These are phyloP conservation scores for Aspergillus pseudoviridinutans DNA, from an alignment of 2,329 filamentous ascomycete species.

Conservation along the genomic window DNA sequence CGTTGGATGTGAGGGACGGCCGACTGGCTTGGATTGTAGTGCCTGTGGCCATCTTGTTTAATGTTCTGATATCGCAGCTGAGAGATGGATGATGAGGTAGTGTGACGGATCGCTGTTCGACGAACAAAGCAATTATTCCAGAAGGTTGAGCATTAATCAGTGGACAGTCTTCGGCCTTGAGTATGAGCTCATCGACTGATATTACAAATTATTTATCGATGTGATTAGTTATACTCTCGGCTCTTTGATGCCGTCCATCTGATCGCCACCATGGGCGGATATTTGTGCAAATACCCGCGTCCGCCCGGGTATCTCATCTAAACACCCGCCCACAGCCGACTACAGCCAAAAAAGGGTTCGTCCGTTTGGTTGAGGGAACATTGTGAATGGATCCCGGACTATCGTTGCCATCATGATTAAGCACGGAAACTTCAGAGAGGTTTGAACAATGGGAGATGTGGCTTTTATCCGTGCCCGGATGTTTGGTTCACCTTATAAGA, in stretches of 20 bases:
- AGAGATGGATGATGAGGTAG: neutral
- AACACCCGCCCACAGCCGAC: slow-evolving; percentile 16
- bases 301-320: slow-evolving; percentile 2
- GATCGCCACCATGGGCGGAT: neutral
- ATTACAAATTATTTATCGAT: neutral
- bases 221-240: neutral
- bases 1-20: slow-evolving; percentile 39
- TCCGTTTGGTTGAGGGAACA: neutral
- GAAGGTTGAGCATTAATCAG: neutral
- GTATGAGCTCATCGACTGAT: neutral
- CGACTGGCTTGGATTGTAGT: slow-evolving; percentile 17
- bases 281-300: slow-evolving; percentile 13
- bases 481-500: neutral
- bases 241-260: neutral
- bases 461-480: neutral
- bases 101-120: neutral
- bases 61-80: neutral
- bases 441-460: neutral
- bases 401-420: neutral
- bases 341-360: slow-evolving; percentile 3
- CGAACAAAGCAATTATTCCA: neutral
- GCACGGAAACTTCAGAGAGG: neutral
- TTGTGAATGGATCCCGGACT: neutral
- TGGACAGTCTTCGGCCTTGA: no score
- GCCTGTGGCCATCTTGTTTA: slow-evolving; percentile 13